A percentile compares a stretch with the other conserved stretches of the same genome.
phyloP scores from a whole-genome alignment of 148 eudicot species.

The Vaccinium corymbosum region DNA sequence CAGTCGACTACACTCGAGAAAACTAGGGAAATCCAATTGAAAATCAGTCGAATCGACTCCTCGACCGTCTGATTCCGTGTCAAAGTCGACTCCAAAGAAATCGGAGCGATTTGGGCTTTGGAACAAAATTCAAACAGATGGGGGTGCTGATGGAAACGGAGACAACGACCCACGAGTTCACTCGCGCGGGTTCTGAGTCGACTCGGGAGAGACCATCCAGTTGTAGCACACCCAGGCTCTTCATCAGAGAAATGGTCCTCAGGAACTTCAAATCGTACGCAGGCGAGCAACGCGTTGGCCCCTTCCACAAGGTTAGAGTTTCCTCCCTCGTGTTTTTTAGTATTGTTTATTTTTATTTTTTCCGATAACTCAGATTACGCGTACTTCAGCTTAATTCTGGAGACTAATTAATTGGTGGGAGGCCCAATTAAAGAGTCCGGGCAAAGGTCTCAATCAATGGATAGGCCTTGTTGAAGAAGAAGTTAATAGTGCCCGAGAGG shows the following conservation, averaged over 20 bases:
- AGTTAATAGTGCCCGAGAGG: not conserved
- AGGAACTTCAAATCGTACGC: conserved; percentile 90
- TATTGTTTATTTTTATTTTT: not conserved
- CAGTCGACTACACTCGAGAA: too few relatives aligned
- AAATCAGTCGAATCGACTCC: too few relatives aligned
- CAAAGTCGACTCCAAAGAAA: too few relatives aligned
- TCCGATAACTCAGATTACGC: too few relatives aligned
- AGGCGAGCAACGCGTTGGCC: conserved; percentile 96
- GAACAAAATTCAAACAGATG: not conserved
- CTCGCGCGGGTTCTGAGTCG: conserved; percentile 22
- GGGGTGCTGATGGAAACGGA: conserved; percentile 21
- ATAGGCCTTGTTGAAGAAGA: not conserved
- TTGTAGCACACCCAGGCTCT: conserved; percentile 52
- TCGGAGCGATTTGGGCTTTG: too few relatives aligned
- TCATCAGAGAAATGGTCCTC: conserved; percentile 86
- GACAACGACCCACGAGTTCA: conserved; percentile 7
- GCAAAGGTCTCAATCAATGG: not conserved
- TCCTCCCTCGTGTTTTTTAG: not conserved
- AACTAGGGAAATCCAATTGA: too few relatives aligned
- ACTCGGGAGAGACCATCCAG: conserved; percentile 5
- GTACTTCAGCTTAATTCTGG: too few relatives aligned
- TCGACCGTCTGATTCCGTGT: too few relatives aligned
- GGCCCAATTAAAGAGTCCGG: not conserved
- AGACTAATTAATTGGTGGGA: too few relatives aligned
- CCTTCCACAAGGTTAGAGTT: conserved; percentile 96